Conservation (phyloP, 192 early-diverging fungal species). For the Coemansia sp. region DNA sequence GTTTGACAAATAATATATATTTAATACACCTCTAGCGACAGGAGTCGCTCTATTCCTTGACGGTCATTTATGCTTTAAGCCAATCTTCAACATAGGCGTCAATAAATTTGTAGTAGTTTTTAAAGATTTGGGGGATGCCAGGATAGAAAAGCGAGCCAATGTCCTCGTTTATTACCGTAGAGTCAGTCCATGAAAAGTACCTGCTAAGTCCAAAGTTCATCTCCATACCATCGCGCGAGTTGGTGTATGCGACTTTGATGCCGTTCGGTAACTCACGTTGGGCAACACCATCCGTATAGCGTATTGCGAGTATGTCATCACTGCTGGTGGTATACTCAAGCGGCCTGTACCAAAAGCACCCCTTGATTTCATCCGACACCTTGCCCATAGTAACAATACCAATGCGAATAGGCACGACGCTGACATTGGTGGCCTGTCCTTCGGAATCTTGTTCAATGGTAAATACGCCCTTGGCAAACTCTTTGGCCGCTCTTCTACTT, state of each 20-base stretch:
- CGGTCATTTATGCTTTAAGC: not conserved
- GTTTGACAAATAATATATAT: conserved; percentile 32
- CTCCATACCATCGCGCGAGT: not conserved
- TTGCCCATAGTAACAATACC: not conserved
- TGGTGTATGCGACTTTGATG: not conserved
- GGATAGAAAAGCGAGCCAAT: not conserved
- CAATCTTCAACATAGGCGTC: not conserved
- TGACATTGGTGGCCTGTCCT: too few species aligned
- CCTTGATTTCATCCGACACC: not conserved
- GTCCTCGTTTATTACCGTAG: not conserved
- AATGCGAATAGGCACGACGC: not conserved
- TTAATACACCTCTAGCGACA: too few species aligned
- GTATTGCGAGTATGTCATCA: not conserved
- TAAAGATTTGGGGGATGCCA: not conserved
- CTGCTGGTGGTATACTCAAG: too few species aligned
- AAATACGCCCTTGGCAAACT: too few species aligned
- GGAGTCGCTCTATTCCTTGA: too few species aligned
- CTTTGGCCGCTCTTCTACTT: too few species aligned
- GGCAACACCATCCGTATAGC: not conserved
- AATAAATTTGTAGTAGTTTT: not conserved
- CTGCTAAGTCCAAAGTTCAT: too few species aligned
- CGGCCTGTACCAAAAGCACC: not conserved
- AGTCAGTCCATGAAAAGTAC: not conserved
- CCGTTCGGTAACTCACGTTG: not conserved
- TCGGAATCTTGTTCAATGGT: too few species aligned